Conservation (phyloP, 441 rosid species). For the Aleurites moluccanus region DNA sequence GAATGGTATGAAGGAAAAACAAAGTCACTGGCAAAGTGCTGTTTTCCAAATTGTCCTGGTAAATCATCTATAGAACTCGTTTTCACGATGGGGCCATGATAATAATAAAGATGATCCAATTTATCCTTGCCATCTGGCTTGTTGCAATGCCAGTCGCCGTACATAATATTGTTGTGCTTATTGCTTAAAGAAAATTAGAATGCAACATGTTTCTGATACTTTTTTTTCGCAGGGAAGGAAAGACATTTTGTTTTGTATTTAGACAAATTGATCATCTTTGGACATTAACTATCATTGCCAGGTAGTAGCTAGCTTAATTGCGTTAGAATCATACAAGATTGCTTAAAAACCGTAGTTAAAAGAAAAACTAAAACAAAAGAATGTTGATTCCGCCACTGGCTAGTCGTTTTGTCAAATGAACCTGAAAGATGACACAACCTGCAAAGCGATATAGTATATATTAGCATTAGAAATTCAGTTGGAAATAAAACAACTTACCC, state of each 20-base stretch:
- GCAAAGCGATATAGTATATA: conserved; percentile 25
- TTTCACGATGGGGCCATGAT: too few species aligned
- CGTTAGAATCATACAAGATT: neutral
- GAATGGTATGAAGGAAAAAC: neutral
- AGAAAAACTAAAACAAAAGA: neutral
- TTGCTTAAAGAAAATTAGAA: neutral
- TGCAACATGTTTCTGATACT: neutral
- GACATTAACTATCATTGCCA: neutral
- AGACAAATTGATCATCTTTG: neutral
- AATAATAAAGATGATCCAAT: too few species aligned
- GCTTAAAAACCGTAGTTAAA: neutral
- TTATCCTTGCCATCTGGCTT: too few species aligned
- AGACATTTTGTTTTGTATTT: neutral
- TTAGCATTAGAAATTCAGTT: neutral
- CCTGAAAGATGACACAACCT: conserved; percentile 77
- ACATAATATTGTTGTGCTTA: too few species aligned
- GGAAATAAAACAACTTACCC: neutral
- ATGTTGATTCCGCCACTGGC: neutral
- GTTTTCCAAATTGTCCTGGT: neutral
- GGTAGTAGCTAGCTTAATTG: neutral
- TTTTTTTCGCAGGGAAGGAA: neutral
- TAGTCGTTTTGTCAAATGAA: conserved; percentile 45
- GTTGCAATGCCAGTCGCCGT: too few species aligned
- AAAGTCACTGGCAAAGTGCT: neutral
- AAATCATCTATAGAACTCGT: neutral